phyloP scores from a whole-genome alignment of 2,329 filamentous ascomycete species.

The Ophiosphaerella narmari region DNA sequence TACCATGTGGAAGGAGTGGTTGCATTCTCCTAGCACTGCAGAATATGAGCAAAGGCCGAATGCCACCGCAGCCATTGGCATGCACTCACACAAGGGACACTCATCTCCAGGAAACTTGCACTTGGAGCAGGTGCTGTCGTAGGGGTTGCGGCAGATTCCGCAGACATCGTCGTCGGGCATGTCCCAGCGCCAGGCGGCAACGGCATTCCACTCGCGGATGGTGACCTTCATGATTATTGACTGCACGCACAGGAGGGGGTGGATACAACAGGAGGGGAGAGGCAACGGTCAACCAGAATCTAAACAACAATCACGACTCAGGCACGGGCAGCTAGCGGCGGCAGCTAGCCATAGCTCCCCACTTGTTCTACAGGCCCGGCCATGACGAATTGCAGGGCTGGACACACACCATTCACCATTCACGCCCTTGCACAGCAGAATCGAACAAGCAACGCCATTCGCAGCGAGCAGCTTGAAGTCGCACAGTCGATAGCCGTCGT shows the following conservation, averaged over 20 bases:
- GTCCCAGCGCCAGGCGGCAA: conserved; percentile 97
- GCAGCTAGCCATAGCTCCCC: background rate
- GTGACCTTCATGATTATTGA: too few species aligned
- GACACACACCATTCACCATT: conserved; percentile 2
- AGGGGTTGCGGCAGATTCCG: conserved; percentile 96
- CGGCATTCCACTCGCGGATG: conserved; percentile 89
- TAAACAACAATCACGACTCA: conserved; percentile 25
- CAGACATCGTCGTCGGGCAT: conserved; percentile 97
- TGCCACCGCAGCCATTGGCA: conserved; percentile 44
- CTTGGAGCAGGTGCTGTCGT: conserved; percentile 95
- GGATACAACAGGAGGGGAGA: too few species aligned
- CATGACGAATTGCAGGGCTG: conserved; percentile 21
- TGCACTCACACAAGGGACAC: conserved; percentile 74
- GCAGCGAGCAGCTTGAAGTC: background rate
- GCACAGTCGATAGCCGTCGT: background rate
- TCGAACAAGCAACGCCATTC: background rate
- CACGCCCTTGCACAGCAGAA: too few species aligned
- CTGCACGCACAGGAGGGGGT: too few species aligned
- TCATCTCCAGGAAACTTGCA: conserved; percentile 98
- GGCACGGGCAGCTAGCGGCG: conserved; percentile 11
- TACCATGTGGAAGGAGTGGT: conserved; percentile 98
- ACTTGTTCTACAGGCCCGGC: conserved; percentile 3
- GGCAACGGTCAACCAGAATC: too few species aligned
- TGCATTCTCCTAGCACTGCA: conserved; percentile 91
- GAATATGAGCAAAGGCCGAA: conserved; percentile 11